A percentile compares a stretch with the other conserved stretches of the same genome.
Evolutionary conservation across 768 basidiomycete genomes (phyloP).

Genomic region (Paxillus rubicundulus): DNA sequence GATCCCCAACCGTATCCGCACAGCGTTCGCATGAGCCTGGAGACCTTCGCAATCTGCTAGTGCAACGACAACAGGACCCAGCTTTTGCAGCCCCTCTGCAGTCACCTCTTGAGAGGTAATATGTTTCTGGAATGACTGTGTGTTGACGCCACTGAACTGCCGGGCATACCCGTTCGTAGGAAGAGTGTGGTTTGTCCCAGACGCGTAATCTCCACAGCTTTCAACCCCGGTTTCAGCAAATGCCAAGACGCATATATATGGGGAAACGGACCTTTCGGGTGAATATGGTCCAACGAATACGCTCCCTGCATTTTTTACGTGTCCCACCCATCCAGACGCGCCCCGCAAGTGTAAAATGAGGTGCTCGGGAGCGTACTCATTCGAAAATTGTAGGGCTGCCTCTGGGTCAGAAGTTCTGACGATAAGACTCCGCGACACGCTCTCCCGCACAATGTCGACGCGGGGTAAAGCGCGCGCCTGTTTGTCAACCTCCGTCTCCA

Average conservation of each 20-base stretch:
- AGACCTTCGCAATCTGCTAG: slow-evolving; percentile 95
- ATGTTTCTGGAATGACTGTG: slow-evolving; percentile 95
- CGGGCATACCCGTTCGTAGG: slow-evolving; percentile 96
- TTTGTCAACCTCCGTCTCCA: slow-evolving; percentile 81
- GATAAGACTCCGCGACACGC: slow-evolving; percentile 87
- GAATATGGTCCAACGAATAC: slow-evolving; percentile 95
- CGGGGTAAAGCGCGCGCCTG: slow-evolving; percentile 87
- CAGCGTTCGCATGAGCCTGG: slow-evolving; percentile 94
- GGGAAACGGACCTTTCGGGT: slow-evolving; percentile 79
- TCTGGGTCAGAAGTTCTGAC: slow-evolving; percentile 64
- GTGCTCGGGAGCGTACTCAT: slow-evolving; percentile 98
- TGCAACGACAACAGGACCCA: slow-evolving; percentile 87
- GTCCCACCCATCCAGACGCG: slow-evolving; percentile 59
- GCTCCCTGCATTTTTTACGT: slow-evolving; percentile 90
- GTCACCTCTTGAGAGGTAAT: slow-evolving; percentile 97
- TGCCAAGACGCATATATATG: neutral
- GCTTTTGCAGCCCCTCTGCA: slow-evolving; percentile 61
- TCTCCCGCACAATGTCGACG: slow-evolving; percentile 87
- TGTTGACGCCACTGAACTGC: slow-evolving; percentile 98
- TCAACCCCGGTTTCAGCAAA: slow-evolving; percentile 5
- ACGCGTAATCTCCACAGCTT: slow-evolving; percentile 98
- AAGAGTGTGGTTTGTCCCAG: slow-evolving; percentile 97
- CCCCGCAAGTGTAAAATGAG: slow-evolving; percentile 85
- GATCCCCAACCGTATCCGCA: slow-evolving; percentile 68
- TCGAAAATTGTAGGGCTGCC: slow-evolving; percentile 85